These are phyloP conservation scores for Epichloe brachyelytri DNA, from an alignment of 2,329 filamentous ascomycete genomes.

Conservation along the genomic window DNA sequence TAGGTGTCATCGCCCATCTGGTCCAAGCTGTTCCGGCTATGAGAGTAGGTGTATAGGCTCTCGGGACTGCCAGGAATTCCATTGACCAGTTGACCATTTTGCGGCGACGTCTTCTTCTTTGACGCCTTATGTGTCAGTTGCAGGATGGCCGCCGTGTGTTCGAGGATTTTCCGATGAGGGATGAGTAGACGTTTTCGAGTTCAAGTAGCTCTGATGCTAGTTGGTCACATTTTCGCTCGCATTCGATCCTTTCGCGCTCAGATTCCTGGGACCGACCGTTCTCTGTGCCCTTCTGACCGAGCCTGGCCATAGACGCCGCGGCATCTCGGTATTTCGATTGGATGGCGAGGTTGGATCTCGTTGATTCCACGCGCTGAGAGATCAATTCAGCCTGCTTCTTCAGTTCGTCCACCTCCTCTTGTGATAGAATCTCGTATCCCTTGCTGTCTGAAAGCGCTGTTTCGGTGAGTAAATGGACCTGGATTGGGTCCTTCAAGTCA, in stretches of 20 bases:
- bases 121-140: slow-evolving; percentile 76
- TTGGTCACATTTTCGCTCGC: slow-evolving; percentile 74
- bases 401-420: slow-evolving; percentile 80
- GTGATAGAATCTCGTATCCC: slow-evolving; percentile 71
- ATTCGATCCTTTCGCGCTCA: slow-evolving; percentile 61
- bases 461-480: slow-evolving; percentile 85
- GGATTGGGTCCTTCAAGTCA: slow-evolving; percentile 59
- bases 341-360: slow-evolving; percentile 69
- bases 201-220: slow-evolving; percentile 68
- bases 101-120: slow-evolving; percentile 38
- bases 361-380: slow-evolving; percentile 64
- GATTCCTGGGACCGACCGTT: slow-evolving; percentile 43
- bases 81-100: slow-evolving; percentile 29
- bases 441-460: slow-evolving; percentile 84
- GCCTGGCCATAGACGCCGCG: slow-evolving; percentile 68
- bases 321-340: slow-evolving; percentile 94
- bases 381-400: slow-evolving; percentile 76
- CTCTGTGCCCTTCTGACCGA: slow-evolving; percentile 36
- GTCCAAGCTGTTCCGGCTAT: slow-evolving; percentile 46
- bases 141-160: slow-evolving; percentile 86
- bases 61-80: slow-evolving; percentile 63
- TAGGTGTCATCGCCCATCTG: slow-evolving; percentile 42
- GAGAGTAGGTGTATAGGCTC: slow-evolving; percentile 58
- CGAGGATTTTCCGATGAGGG: slow-evolving; percentile 62
- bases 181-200: slow-evolving; percentile 63